These are phyloP conservation scores for Boechera stricta DNA, from an alignment of 345 rosid species.

Conservation along the genomic window DNA sequence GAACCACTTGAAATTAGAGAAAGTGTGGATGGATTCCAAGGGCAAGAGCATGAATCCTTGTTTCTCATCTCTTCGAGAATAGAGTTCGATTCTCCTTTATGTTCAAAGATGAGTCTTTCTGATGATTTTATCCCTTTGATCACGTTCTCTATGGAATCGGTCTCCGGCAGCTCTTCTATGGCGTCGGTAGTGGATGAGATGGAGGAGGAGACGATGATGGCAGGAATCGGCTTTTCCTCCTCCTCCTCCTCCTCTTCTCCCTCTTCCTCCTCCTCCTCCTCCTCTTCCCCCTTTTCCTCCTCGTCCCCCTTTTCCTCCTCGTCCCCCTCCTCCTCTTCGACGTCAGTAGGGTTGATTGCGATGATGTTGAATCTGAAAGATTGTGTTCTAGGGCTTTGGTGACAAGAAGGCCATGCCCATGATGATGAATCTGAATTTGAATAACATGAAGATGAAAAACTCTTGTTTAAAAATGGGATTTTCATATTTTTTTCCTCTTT, in stretches of 20 bases:
- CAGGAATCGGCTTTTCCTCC: conserved; percentile 14
- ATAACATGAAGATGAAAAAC: conserved; percentile 31
- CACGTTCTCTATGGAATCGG: conserved; percentile 54
- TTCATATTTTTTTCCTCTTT: conserved; percentile 47
- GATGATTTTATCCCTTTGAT: conserved; percentile 57
- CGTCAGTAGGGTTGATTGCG: conserved; percentile 16
- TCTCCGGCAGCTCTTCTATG: conserved; percentile 38
- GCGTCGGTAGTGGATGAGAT: conserved; percentile 26
- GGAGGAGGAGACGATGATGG: not conserved
- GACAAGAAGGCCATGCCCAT: conserved; percentile 80
- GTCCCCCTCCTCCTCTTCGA: conserved; percentile 13
- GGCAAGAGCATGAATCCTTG: conserved; percentile 45
- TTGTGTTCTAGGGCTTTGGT: conserved; percentile 69
- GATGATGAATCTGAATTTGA: conserved; percentile 38
- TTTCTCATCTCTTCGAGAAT: conserved; percentile 50
- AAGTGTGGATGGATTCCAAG: conserved; percentile 69
- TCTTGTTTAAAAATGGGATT: conserved; percentile 55
- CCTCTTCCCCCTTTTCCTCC: not conserved
- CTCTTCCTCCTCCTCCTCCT: conserved; percentile 1
- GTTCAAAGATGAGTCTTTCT: conserved; percentile 66
- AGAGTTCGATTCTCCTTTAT: conserved; percentile 62
- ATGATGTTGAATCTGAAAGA: conserved; percentile 53
- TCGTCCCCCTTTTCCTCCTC: not conserved
- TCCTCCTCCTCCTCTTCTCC: conserved; percentile 2
- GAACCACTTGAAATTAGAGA: conserved; percentile 61